phyloP scores from a whole-genome alignment of 441 rosid species.

The Isatis lusitanica region DNA sequence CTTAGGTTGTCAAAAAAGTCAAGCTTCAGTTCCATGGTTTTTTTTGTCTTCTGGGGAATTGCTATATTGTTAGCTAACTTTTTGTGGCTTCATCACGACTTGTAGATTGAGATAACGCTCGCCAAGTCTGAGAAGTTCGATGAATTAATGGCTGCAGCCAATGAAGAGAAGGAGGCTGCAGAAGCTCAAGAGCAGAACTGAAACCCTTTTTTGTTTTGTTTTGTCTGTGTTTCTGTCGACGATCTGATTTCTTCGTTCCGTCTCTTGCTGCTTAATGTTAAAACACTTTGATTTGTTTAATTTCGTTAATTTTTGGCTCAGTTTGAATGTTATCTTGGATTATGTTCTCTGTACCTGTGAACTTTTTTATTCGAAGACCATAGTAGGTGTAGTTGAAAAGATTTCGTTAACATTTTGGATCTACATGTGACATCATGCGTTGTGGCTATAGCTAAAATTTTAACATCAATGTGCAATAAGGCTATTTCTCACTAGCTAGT shows the following conservation, averaged over 20 bases:
- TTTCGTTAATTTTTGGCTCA: constrained; percentile 21
- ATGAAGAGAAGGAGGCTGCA: constrained; percentile 62
- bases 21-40: not conserved
- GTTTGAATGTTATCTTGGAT: not conserved
- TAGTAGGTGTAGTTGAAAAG: not conserved
- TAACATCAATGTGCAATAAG: too few relatives aligned
- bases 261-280: constrained; percentile 14
- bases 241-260: constrained; percentile 7
- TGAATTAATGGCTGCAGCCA: constrained; percentile 75
- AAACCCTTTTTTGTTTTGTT: constrained; percentile 7
- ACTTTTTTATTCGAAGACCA: not conserved
- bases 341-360: constrained; percentile 13
- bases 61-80: not conserved
- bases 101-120: constrained; percentile 60
- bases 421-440: not conserved
- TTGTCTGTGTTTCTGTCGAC: not conserved
- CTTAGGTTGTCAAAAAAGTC: not conserved
- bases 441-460: not conserved
- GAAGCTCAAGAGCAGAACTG: constrained; percentile 67
- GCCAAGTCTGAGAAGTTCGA: constrained; percentile 70
- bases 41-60: not conserved
- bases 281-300: constrained; percentile 17
- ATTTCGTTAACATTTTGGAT: not conserved
- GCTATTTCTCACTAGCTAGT: not conserved
- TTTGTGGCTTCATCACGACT: not conserved